A percentile compares a stretch with the other conserved stretches of the same genome.
phyloP scores from a whole-genome alignment of 176 grass and related monocot species.

The Themeda triandra region DNA sequence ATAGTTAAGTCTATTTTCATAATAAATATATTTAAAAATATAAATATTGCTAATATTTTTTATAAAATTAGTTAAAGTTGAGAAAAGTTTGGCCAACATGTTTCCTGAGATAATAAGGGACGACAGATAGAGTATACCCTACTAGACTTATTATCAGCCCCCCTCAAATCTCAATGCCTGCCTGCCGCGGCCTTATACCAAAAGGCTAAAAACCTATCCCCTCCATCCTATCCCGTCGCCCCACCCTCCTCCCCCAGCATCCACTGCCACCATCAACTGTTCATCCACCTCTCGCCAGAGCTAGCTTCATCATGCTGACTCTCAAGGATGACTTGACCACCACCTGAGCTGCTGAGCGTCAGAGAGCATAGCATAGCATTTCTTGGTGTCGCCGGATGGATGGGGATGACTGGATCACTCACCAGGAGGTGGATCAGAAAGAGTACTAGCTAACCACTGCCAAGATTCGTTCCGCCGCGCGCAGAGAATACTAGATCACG shows the following conservation, averaged over 20 bases:
- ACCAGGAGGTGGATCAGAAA: background rate
- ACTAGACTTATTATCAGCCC: slow-evolving; percentile 9
- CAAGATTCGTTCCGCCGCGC: background rate
- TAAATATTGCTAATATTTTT: no score
- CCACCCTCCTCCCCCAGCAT: background rate
- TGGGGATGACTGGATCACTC: slow-evolving; percentile 22
- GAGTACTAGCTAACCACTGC: slow-evolving; percentile 16
- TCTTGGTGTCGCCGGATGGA: background rate
- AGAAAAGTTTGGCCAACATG: no score
- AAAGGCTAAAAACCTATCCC: slow-evolving; percentile 48
- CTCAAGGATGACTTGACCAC: slow-evolving; percentile 45
- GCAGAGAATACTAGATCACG: slow-evolving; percentile 26
- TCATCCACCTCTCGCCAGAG: slow-evolving; percentile 32
- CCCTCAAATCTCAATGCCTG: background rate
- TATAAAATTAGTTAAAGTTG: no score
- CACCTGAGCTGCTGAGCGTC: slow-evolving; percentile 24
- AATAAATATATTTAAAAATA: no score
- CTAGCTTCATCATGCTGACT: slow-evolving; percentile 37
- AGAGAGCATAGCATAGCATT: slow-evolving; percentile 10
- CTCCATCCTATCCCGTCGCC: slow-evolving; percentile 4
- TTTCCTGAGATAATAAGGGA: no score
- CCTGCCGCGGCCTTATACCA: slow-evolving; percentile 31
- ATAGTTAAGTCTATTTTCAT: no score
- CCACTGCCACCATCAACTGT: slow-evolving; percentile 37
- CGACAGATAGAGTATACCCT: slow-evolving; percentile 10